These are phyloP conservation scores for Hypoxylon sp. DNA, from an alignment of 2,329 filamentous ascomycete genomes.

Conservation along the genomic window DNA sequence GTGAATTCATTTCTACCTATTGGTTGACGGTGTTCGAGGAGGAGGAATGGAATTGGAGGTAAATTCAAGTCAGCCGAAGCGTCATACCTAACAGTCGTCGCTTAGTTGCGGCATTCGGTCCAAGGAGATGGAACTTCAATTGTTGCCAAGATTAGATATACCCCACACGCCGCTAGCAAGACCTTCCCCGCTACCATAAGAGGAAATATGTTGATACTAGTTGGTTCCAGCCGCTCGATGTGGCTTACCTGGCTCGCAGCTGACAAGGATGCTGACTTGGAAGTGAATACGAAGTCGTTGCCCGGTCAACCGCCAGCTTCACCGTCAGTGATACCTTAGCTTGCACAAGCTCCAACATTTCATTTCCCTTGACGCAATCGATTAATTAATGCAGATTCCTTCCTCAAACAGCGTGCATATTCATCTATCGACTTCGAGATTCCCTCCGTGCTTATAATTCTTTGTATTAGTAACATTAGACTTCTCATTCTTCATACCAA, in stretches of 20 bases:
- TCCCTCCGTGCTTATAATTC: conserved; percentile 7
- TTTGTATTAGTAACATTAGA: conserved; percentile 19
- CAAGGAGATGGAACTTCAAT: conserved; percentile 20
- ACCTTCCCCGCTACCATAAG: conserved; percentile 40
- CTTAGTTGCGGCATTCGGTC: conserved; percentile 53
- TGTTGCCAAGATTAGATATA: conserved; percentile 1
- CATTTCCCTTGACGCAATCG: conserved; percentile 34
- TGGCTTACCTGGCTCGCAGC: conserved; percentile 9
- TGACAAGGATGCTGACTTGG: conserved; percentile 35
- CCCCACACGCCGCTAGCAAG: conserved; percentile 17
- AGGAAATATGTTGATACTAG: conserved; percentile 23
- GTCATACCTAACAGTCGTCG: conserved; percentile 45
- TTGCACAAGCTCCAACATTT: conserved; percentile 24
- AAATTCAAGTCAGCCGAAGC: conserved; percentile 38
- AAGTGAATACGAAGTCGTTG: conserved; percentile 58
- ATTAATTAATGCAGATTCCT: conserved; percentile 45
- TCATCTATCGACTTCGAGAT: conserved; percentile 10
- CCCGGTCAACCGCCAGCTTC: conserved; percentile 56
- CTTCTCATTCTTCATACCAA: conserved; percentile 35
- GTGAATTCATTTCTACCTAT: conserved; percentile 37
- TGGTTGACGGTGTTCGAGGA: conserved; percentile 25
- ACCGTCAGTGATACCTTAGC: conserved; percentile 23
- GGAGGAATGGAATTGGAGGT: conserved; percentile 25
- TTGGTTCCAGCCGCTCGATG: conserved; percentile 19
- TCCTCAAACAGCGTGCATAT: conserved; percentile 48